Percentiles rank a stretch among this genome's conserved stretches.
These are phyloP conservation scores for Geosiphon pyriformis DNA, from an alignment of 192 early-diverging fungal genomes.

Conservation along the genomic window DNA sequence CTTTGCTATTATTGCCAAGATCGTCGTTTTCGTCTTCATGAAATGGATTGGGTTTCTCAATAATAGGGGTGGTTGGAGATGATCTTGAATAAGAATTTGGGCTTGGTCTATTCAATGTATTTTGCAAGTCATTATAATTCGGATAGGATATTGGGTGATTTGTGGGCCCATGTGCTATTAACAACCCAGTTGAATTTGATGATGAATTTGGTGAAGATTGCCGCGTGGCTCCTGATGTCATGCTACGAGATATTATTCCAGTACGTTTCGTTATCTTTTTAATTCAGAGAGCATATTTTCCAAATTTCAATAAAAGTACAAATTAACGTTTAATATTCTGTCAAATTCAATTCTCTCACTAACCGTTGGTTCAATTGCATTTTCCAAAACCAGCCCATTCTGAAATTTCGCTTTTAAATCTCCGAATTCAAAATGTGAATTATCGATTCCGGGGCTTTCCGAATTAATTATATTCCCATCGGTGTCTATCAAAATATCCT, in stretches of 20 bases:
- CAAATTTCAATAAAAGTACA: not conserved
- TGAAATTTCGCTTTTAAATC: constrained; percentile 26
- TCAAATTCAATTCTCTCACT: not conserved
- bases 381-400: not conserved
- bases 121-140: too few relatives aligned
- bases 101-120: not conserved
- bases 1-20: not conserved
- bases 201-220: not conserved
- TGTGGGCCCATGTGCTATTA: not conserved
- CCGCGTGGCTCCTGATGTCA: too few relatives aligned
- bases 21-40: not conserved
- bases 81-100: not conserved
- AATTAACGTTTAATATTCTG: not conserved
- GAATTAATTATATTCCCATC: not conserved
- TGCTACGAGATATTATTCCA: not conserved
- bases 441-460: constrained; percentile 6
- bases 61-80: not conserved
- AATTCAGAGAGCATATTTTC: not conserved
- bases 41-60: not conserved
- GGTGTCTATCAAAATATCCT: not conserved
- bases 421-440: not conserved
- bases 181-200: not conserved
- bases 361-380: not conserved
- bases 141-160: too few relatives aligned
- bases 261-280: not conserved